Base-by-base conservation (phyloP, 495 filamentous ascomycete genomes). In the Neohortaea acidophila region DNA sequence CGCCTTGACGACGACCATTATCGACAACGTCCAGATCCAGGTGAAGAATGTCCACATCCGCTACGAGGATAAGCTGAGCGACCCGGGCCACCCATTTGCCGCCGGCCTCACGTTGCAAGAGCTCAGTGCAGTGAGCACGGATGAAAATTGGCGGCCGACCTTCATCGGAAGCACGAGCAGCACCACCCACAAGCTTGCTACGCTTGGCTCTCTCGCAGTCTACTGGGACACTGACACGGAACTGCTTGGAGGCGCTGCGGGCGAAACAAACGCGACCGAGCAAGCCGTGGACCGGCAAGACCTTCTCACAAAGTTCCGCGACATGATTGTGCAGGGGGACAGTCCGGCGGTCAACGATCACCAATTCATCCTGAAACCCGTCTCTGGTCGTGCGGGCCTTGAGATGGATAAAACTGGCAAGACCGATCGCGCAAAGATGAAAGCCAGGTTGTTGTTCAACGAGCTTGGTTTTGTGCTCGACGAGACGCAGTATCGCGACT, bases 31-130 rank as follows among this genome's bases (percentile, higher is more conserved):
- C 23, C 89, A 97, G 58, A 79, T 97, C 40, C 91, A 77, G 17
- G 78, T 97, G 56, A 96, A 92, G 68, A 94, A 94, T 54, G 91
- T 97, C 35, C 89, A 97, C 56, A 70, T 97, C 34, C 79, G 89
- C 44, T 97, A 96, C 58, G 89, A 97, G 57, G 89, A 97, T 56
- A 82, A 85, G n/a, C 80, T 96, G 46, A 84, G 86, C 26, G 83
- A 87, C 7, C 84, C 84, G 2, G 84, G 85, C 10, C 91, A 97
- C 57, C 86, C 91, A 1, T 97, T 97, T 54, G 83, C 89, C 14
- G 65, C 86, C 25, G 89, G 91, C 19, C 47, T 96, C 44, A 96
- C 86, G 1, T 67, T 97, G 38, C 79, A 89, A 49, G 89, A 94
- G 55, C 80, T 97, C 54, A 94, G 87, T 58, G 89, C 89, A 3